Percentiles rank a stretch among this genome's conserved stretches.
Conservation (phyloP, 306 rosid species). For the Trichosanthes cucumerina region DNA sequence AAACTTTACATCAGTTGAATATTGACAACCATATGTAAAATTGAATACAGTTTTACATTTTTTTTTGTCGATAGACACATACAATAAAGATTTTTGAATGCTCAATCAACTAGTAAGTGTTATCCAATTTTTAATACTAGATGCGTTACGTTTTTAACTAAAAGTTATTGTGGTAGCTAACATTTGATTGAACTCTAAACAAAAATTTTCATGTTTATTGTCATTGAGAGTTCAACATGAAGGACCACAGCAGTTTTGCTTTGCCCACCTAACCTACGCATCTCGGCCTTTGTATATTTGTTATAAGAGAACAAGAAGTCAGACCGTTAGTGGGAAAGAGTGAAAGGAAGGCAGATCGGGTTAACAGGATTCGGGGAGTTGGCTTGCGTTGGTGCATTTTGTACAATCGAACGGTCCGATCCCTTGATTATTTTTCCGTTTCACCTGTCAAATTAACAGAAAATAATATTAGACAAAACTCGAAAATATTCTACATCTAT, state of each 20-base stretch:
- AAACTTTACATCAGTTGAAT: too few relatives aligned
- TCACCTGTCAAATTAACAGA: constrained; percentile 50
- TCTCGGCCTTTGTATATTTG: not conserved
- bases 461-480: not conserved
- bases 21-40: too few relatives aligned
- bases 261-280: not conserved
- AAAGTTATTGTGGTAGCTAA: not conserved
- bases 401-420: constrained; percentile 91
- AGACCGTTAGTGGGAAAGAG: not conserved
- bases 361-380: constrained; percentile 23
- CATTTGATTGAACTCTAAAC: not conserved
- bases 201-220: not conserved
- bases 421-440: constrained; percentile 45
- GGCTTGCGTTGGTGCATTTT: constrained; percentile 34
- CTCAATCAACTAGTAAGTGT: not conserved
- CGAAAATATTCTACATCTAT: not conserved
- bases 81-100: too few relatives aligned
- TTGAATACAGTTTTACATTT: too few relatives aligned
- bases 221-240: not conserved
- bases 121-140: not conserved
- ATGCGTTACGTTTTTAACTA: not conserved
- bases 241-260: not conserved
- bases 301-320: not conserved
- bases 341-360: not conserved
- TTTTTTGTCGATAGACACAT: too few relatives aligned